These are phyloP conservation scores for Colletotrichum lentis DNA, from an alignment of 2,329 filamentous ascomycete species.

Conservation along the genomic window DNA sequence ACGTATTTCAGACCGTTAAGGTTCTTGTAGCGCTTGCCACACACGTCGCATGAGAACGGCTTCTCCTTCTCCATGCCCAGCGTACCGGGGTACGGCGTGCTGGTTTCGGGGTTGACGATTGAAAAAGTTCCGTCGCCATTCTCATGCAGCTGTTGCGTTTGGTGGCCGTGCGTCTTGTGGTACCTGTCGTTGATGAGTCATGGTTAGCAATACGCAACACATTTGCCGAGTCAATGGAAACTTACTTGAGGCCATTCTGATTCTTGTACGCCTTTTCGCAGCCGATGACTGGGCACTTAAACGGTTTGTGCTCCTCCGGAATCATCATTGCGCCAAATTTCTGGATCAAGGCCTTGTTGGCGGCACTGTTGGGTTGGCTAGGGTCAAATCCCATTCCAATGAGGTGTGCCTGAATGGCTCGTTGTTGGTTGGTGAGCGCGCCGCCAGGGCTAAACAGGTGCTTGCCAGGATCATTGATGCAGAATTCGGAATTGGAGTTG, in stretches of 20 bases:
- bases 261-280: conserved; percentile 99
- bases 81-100: conserved; percentile 91
- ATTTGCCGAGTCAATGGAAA: conserved; percentile 37
- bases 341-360: conserved; percentile 67
- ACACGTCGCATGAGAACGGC: conserved; percentile 95
- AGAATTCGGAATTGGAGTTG: conserved; percentile 58
- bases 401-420: conserved; percentile 71
- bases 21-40: conserved; percentile 99
- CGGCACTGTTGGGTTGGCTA: conserved; percentile 79
- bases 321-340: conserved; percentile 69
- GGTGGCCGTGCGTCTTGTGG: conserved; percentile 86
- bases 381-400: conserved; percentile 78
- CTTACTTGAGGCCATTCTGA: conserved; percentile 95
- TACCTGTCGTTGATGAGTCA: conserved; percentile 55
- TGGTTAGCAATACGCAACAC: conserved; percentile 28
- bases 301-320: conserved; percentile 94
- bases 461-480: conserved; percentile 94
- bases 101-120: conserved; percentile 96
- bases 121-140: conserved; percentile 98
- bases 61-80: conserved; percentile 99
- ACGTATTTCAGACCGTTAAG: conserved; percentile 97
- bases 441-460: conserved; percentile 87
- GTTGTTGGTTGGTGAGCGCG: conserved; percentile 69
- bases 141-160: conserved; percentile 95
- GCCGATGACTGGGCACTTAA: conserved; percentile 96